These are phyloP conservation scores for Fusarium torreyae DNA, from an alignment of 2,329 filamentous ascomycete species.

Conservation along the genomic window DNA sequence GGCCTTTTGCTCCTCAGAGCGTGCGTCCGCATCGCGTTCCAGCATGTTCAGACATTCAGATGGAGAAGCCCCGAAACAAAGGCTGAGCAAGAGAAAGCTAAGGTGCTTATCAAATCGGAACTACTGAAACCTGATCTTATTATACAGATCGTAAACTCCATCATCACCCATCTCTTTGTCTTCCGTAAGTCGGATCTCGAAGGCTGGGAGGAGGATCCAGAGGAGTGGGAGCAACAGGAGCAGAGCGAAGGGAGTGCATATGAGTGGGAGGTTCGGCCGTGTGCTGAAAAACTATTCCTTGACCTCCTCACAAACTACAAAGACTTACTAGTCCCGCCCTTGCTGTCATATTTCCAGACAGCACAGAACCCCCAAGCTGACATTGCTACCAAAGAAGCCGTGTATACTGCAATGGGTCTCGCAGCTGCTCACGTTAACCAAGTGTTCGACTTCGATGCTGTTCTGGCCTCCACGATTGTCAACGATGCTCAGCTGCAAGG, in stretches of 20 bases:
- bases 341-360: constrained; percentile 86
- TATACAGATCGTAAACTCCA: constrained; percentile 83
- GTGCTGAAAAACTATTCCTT: constrained; percentile 93
- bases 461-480: constrained; percentile 82
- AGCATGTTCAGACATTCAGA: constrained; percentile 85
- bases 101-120: constrained; percentile 77
- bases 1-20: constrained; percentile 86
- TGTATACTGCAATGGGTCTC: constrained; percentile 93
- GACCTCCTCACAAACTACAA: constrained; percentile 94
- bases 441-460: constrained; percentile 85
- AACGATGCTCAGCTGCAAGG: constrained; percentile 79
- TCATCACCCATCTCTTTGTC: constrained; percentile 90
- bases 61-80: constrained; percentile 83
- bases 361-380: constrained; percentile 77
- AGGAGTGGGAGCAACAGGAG: constrained; percentile 95
- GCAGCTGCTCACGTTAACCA: constrained; percentile 82
- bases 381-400: constrained; percentile 89
- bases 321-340: constrained; percentile 80
- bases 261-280: constrained; percentile 93
- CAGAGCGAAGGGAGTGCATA: constrained; percentile 87
- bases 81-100: constrained; percentile 80
- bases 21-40: constrained; percentile 88
- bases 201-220: constrained; percentile 93
- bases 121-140: constrained; percentile 85
- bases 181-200: constrained; percentile 88